Evolutionary conservation across 352 stramenopile species (phyloP).

Genomic region (Globisporangium abappressorium): DNA sequence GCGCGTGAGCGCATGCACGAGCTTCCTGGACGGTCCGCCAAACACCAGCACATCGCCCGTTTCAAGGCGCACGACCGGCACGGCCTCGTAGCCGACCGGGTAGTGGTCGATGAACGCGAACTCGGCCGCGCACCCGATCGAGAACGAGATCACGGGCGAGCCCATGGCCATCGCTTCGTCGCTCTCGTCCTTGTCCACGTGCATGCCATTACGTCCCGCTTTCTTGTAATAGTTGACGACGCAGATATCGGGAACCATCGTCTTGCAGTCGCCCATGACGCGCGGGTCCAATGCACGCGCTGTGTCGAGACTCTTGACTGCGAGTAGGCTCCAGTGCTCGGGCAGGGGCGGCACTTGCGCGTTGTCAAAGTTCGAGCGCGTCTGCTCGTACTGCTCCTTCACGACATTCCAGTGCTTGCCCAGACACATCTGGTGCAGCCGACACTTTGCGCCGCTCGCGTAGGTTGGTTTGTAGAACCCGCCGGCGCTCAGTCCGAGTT

Average conservation of each 20-base stretch:
- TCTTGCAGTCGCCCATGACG: slow-evolving; percentile 45
- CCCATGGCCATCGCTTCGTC: slow-evolving; percentile 52
- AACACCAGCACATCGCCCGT: slow-evolving; percentile 76
- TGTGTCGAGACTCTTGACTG: slow-evolving; percentile 33
- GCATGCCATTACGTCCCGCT: slow-evolving; percentile 66
- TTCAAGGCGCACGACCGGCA: slow-evolving; percentile 60
- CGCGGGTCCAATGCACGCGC: slow-evolving; percentile 33
- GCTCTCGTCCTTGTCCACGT: slow-evolving; percentile 75
- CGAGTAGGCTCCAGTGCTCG: slow-evolving; percentile 28
- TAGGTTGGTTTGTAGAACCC: slow-evolving; percentile 73
- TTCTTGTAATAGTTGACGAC: slow-evolving; percentile 82
- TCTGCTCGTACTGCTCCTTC: slow-evolving; percentile 60
- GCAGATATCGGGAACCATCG: slow-evolving; percentile 57
- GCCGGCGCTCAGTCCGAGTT: slow-evolving; percentile 38
- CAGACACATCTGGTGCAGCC: slow-evolving; percentile 73
- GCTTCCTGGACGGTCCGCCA: slow-evolving; percentile 46
- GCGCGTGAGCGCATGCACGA: slow-evolving; percentile 65
- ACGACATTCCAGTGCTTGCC: slow-evolving; percentile 71
- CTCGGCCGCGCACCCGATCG: slow-evolving; percentile 57
- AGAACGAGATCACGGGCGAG: slow-evolving; percentile 71
- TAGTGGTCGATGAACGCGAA: slow-evolving; percentile 74
- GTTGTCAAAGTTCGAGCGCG: slow-evolving; percentile 54
- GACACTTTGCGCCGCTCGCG: slow-evolving; percentile 65
- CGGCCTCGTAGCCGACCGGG: slow-evolving; percentile 34
- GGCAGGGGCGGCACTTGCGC: slow-evolving; percentile 35